Evolutionary conservation across 345 rosid genomes (phyloP).

Genomic region (Brassica carinata): DNA sequence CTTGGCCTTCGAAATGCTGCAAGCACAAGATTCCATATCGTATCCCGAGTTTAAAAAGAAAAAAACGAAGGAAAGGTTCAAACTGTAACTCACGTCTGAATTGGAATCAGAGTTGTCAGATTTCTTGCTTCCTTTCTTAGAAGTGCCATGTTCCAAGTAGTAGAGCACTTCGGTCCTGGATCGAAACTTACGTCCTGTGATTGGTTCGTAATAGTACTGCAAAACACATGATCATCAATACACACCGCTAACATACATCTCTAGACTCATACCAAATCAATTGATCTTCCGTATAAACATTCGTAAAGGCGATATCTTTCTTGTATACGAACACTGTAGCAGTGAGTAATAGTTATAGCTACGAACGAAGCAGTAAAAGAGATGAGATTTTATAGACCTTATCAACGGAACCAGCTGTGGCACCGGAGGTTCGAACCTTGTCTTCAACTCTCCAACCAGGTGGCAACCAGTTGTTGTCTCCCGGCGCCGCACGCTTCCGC

Average conservation of each 20-base stretch:
- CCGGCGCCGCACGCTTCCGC: conserved; percentile 28
- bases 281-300: too few relatives aligned
- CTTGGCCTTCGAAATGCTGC: conserved; percentile 43
- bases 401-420: conserved; percentile 71
- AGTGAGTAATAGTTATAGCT: background rate
- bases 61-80: background rate
- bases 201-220: conserved; percentile 50
- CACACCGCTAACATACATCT: background rate
- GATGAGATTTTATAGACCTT: conserved; percentile 48
- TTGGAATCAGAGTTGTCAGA: conserved; percentile 35
- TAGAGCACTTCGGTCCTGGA: conserved; percentile 42
- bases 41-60: background rate
- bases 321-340: background rate
- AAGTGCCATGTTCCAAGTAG: conserved; percentile 41
- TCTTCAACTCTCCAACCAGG: conserved; percentile 80
- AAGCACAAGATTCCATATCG: background rate
- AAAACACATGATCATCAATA: background rate
- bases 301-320: background rate
- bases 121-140: conserved; percentile 29
- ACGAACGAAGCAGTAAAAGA: conserved; percentile 2
- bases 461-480: conserved; percentile 58
- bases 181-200: conserved; percentile 42
- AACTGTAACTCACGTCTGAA: conserved; percentile 44
- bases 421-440: conserved; percentile 69
- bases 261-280: too few relatives aligned